A percentile compares a stretch with the other conserved stretches of the same genome.
Conservation (phyloP, 1,139 yeast species). For the Pichia sp. region DNA sequence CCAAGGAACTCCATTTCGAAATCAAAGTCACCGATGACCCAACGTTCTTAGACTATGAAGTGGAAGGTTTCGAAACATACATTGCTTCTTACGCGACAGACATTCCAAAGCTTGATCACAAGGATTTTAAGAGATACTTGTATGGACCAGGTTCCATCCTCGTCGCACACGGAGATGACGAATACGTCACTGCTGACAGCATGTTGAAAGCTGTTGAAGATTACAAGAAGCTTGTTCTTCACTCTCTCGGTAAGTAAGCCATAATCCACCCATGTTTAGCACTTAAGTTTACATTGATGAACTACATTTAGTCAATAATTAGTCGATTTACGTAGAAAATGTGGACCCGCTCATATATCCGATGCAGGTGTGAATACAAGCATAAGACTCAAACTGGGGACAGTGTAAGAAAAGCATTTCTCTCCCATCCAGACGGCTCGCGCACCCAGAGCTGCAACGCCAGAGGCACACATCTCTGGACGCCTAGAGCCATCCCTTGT, state of each 20-base stretch:
- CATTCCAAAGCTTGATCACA: constrained; percentile 44
- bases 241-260: constrained; percentile 7
- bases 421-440: constrained; percentile 13
- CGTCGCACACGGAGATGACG: constrained; percentile 61
- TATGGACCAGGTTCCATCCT: constrained; percentile 67
- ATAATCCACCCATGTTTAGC: too few species aligned
- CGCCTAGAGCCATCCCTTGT: too few species aligned
- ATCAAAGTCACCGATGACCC: constrained; percentile 29
- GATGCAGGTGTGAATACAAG: constrained; percentile 17
- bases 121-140: constrained; percentile 39
- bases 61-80: constrained; percentile 56
- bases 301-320: too few species aligned
- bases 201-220: constrained; percentile 49
- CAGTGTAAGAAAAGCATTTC: constrained; percentile 9
- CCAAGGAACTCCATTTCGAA: constrained; percentile 8
- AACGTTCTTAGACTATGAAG: constrained; percentile 47
- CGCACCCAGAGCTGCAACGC: too few species aligned
- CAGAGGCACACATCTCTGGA: too few species aligned
- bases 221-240: constrained; percentile 40
- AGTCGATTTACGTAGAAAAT: constrained; percentile 1
- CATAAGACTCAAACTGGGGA: constrained; percentile 18
- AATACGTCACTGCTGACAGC: constrained; percentile 45
- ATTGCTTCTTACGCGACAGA: constrained; percentile 57
- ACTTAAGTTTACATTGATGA: too few species aligned
- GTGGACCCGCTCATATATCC: constrained; percentile 16